Conservation (phyloP, 257 asterid genomes). For the Gardenia jasminoides region DNA sequence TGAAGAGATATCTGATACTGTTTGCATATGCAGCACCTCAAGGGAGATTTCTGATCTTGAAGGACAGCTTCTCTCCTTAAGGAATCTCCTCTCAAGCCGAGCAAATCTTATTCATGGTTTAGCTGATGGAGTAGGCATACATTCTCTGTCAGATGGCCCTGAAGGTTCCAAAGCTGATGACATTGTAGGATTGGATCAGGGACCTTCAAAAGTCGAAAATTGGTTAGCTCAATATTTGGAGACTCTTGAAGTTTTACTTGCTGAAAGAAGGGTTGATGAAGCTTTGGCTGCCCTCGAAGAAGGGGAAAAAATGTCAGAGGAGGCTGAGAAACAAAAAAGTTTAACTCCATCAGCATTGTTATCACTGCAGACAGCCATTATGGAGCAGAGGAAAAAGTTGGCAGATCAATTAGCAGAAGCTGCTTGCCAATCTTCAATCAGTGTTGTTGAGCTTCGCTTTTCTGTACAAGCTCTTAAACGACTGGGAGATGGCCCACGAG, state of each 20-base stretch:
- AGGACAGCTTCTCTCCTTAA: slow-evolving; percentile 83
- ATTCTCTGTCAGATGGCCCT: slow-evolving; percentile 45
- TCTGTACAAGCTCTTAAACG: slow-evolving; percentile 68
- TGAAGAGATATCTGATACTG: slow-evolving; percentile 19
- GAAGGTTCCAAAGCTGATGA: slow-evolving; percentile 38
- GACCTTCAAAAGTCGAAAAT: slow-evolving; percentile 50
- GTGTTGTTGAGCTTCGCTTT: slow-evolving; percentile 65
- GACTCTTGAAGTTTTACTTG: slow-evolving; percentile 65
- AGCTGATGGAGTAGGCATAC: slow-evolving; percentile 69
- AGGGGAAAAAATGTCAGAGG: slow-evolving; percentile 53
- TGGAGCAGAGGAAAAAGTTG: slow-evolving; percentile 61
- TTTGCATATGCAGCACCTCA: slow-evolving; percentile 62
- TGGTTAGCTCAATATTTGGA: slow-evolving; percentile 66
- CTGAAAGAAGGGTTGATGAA: slow-evolving; percentile 80
- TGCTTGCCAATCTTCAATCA: slow-evolving; percentile 65
- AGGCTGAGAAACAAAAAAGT: slow-evolving; percentile 26
- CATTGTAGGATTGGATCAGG: slow-evolving; percentile 28
- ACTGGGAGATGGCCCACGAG: slow-evolving; percentile 87
- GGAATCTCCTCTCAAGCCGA: slow-evolving; percentile 63
- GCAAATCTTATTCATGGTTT: slow-evolving; percentile 66
- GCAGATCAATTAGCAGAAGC: slow-evolving; percentile 78
- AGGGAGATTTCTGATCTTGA: slow-evolving; percentile 90
- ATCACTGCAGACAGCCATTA: slow-evolving; percentile 45
- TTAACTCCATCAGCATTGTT: slow-evolving; percentile 39
- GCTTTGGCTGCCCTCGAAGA: slow-evolving; percentile 68